Base-by-base conservation (phyloP, 2,329 filamentous ascomycete species). In the Epichloe festucae region DNA sequence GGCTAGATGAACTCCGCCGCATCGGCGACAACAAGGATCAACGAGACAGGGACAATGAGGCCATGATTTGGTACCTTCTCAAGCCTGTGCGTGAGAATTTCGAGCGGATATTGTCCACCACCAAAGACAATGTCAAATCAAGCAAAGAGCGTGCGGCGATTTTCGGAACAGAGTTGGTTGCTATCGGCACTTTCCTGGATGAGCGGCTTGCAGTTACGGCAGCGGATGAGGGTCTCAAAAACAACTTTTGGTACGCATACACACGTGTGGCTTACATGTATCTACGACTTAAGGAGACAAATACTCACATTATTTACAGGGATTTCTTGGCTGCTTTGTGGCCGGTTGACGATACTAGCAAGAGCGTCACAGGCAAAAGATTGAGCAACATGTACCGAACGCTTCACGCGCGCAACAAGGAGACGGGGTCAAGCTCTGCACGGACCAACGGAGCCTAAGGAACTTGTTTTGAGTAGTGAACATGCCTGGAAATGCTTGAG, bases 151-250 rank as follows among this genome's bases (percentile, higher is more conserved):
- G 82, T 44, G 76, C 82, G 21, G 75, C 72, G 59, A 74, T 82
- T 43, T 77, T 84, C 60, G 82, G 81, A 58, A 69, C 71, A 31
- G 77, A 83, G 60, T 67, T 85, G 39, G 70, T 82, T 42, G 73
- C 73, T 4, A 81, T 85, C 63, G 82, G 82, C 50, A 75, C 77
- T 52, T 83, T 82, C 59, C 76, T 84, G 55, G 74, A 77, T 48
- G 68, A 68, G 54, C 66, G 65, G 52, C 58, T 71, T 34, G 65
- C 73, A 36, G 70, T 70, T 49, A 70, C 72, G 34, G 61, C 64
- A 48, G 65, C 67, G 11, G 65, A 69, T 38, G 65, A 68, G 46
- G 65, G 66, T 54, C 62, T 76, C 41, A 73, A 76, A 57, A 70
- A 71, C 47, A 72, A 73, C 48, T 70, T 77, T 52, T 78, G 75